These are phyloP conservation scores for Tremella mesenterica DNA, from an alignment of 768 basidiomycete species.

Conservation along the genomic window DNA sequence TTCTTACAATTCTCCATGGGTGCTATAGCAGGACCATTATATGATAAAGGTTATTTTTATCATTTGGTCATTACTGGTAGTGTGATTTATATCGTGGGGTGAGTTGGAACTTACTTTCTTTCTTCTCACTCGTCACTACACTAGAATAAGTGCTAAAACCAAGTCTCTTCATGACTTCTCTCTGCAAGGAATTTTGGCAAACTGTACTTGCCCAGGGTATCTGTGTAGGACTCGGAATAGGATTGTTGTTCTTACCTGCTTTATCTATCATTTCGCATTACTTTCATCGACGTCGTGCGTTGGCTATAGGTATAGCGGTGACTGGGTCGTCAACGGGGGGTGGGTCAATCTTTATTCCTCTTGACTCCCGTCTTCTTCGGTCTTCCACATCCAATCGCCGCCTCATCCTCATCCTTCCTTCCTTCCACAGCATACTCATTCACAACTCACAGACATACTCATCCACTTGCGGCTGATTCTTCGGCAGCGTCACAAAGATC, in stretches of 20 bases:
- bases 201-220: slow-evolving; percentile 33
- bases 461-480: background rate
- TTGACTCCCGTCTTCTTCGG: background rate
- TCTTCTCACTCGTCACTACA: background rate
- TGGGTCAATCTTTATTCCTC: too few species aligned
- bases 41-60: slow-evolving; percentile 44
- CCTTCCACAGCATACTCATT: background rate
- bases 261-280: slow-evolving; percentile 50
- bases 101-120: background rate
- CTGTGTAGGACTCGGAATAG: slow-evolving; percentile 49
- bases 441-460: background rate
- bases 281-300: slow-evolving; percentile 46
- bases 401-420: background rate
- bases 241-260: slow-evolving; percentile 52
- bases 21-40: slow-evolving; percentile 38
- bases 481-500: background rate
- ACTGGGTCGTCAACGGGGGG: slow-evolving; percentile 45
- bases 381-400: background rate
- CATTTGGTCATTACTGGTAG: slow-evolving; percentile 15
- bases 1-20: slow-evolving; percentile 42
- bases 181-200: slow-evolving; percentile 27
- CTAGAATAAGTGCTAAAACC: background rate
- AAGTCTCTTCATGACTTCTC: slow-evolving; percentile 28
- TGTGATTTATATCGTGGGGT: slow-evolving; percentile 27
- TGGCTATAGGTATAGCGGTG: slow-evolving; percentile 49